These are phyloP conservation scores for Chytridiales sp. DNA, from an alignment of 371 early-diverging fungal species.

Conservation along the genomic window DNA sequence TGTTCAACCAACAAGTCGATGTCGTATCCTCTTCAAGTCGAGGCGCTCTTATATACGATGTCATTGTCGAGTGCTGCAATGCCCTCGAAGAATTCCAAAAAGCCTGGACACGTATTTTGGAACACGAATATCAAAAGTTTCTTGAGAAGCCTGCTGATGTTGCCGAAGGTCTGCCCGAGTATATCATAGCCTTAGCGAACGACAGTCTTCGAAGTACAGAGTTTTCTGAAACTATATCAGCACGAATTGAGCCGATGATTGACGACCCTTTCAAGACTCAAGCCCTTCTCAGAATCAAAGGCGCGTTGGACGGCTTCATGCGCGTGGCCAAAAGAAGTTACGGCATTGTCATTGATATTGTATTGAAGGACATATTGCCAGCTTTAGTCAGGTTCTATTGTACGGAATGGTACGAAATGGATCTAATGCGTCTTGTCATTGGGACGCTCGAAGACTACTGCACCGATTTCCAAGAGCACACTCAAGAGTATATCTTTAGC, in stretches of 20 bases:
- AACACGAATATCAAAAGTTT: constrained; percentile 71
- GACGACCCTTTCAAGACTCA: constrained; percentile 67
- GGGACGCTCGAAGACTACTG: constrained; percentile 87
- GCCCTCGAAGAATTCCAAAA: constrained; percentile 78
- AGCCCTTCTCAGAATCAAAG: constrained; percentile 59
- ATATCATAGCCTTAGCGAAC: constrained; percentile 91
- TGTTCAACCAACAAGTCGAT: constrained; percentile 95
- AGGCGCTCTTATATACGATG: constrained; percentile 78
- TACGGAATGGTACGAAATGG: constrained; percentile 85
- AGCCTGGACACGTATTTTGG: constrained; percentile 73
- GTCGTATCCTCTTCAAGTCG: constrained; percentile 76
- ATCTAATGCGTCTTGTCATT: constrained; percentile 75
- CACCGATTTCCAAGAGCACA: constrained; percentile 73
- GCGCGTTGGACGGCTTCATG: constrained; percentile 74
- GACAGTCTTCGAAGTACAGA: constrained; percentile 87
- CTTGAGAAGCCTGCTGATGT: constrained; percentile 66
- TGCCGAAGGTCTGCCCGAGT: constrained; percentile 84
- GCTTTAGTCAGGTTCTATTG: constrained; percentile 75
- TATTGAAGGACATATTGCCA: constrained; percentile 75
- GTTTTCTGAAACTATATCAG: constrained; percentile 76
- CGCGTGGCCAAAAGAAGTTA: constrained; percentile 71
- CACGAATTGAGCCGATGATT: constrained; percentile 64
- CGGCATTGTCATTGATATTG: constrained; percentile 74
- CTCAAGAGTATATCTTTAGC: constrained; percentile 82
- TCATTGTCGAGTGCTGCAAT: constrained; percentile 81